These are phyloP conservation scores for Lasiodiplodia citricola DNA, from an alignment of 2,329 filamentous ascomycete genomes.

Conservation along the genomic window DNA sequence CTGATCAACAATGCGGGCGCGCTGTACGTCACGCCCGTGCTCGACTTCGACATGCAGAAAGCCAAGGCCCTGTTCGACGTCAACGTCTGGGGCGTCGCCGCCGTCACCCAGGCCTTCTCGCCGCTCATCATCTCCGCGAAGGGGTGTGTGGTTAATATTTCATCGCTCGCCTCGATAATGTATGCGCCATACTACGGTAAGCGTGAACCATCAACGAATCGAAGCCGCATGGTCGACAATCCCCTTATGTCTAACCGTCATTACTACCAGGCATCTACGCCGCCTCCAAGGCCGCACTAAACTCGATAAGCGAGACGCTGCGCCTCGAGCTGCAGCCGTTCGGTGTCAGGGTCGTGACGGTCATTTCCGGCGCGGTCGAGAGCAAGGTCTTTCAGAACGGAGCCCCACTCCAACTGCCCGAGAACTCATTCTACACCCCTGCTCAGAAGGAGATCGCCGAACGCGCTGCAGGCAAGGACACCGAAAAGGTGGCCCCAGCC, in stretches of 20 bases:
- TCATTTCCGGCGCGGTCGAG: slow-evolving; percentile 31
- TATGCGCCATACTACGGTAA: background rate
- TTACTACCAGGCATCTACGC: slow-evolving; percentile 35
- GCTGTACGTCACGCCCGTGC: slow-evolving; percentile 41
- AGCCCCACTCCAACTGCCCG: background rate
- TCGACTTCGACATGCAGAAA: slow-evolving; percentile 36
- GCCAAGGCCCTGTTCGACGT: slow-evolving; percentile 33
- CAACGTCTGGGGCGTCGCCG: slow-evolving; percentile 49
- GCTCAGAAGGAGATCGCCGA: background rate
- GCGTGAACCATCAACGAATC: background rate
- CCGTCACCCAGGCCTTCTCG: slow-evolving; percentile 46
- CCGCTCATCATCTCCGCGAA: slow-evolving; percentile 28
- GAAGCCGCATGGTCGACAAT: background rate
- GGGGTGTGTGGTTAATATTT: background rate
- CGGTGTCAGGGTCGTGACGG: slow-evolving; percentile 33
- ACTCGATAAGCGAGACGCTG: slow-evolving; percentile 36
- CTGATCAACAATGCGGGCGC: slow-evolving; percentile 53
- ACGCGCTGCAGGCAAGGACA: background rate
- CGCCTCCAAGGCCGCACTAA: slow-evolving; percentile 45
- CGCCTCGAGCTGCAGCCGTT: slow-evolving; percentile 35
- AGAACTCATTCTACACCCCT: background rate
- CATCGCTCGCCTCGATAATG: background rate
- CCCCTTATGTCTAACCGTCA: background rate
- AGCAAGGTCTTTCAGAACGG: background rate
- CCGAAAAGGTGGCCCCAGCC: background rate